Conservation (phyloP, 768 basidiomycete species). For the Trametes coccinea region DNA sequence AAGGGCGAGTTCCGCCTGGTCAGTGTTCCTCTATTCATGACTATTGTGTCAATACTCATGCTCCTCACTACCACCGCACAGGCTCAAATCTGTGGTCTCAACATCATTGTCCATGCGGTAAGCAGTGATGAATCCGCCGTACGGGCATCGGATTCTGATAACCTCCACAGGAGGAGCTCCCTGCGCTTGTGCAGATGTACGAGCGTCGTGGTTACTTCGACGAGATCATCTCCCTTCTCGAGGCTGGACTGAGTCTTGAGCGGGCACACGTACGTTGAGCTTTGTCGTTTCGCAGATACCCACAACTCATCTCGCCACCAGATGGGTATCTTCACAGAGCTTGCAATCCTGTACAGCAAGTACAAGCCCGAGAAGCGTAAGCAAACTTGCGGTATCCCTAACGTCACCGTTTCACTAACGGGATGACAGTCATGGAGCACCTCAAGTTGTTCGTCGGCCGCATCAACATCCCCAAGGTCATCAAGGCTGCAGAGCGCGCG, state of each 20-base stretch:
- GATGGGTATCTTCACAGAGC: slow-evolving; percentile 98
- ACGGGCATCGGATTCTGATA: background rate
- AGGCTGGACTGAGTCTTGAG: slow-evolving; percentile 95
- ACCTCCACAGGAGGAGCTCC: slow-evolving; percentile 66
- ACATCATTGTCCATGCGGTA: slow-evolving; percentile 90
- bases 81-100: slow-evolving; percentile 99
- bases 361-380: slow-evolving; percentile 89
- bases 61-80: slow-evolving; percentile 24
- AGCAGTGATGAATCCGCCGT: slow-evolving; percentile 19
- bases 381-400: slow-evolving; percentile 30
- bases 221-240: slow-evolving; percentile 87
- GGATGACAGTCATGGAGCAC: slow-evolving; percentile 88
- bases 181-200: slow-evolving; percentile 75
- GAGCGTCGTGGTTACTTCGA: slow-evolving; percentile 93
- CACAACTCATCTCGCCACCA: slow-evolving; percentile 26
- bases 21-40: slow-evolving; percentile 21
- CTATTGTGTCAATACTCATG: background rate
- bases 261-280: slow-evolving; percentile 74
- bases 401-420: background rate
- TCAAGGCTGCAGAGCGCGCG: slow-evolving; percentile 93
- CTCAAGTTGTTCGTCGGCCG: slow-evolving; percentile 93
- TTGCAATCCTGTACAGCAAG: slow-evolving; percentile 90
- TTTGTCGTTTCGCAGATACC: background rate
- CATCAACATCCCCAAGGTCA: slow-evolving; percentile 99
- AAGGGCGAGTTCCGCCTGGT: slow-evolving; percentile 94